These are phyloP conservation scores for Sclerotinia nivalis DNA, from an alignment of 2,329 filamentous ascomycete species.

Conservation along the genomic window DNA sequence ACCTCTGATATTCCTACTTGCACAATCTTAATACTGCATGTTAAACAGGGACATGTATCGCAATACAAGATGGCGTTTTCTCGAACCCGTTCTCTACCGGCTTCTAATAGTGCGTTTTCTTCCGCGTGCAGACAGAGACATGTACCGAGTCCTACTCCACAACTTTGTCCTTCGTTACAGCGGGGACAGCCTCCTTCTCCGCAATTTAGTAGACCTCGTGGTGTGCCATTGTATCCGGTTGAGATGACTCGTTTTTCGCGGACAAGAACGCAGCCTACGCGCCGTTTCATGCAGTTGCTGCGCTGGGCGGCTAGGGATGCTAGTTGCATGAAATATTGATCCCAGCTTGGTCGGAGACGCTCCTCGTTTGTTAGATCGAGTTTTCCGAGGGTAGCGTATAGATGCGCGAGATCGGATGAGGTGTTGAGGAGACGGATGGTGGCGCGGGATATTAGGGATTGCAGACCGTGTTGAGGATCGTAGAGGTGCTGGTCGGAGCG, in stretches of 20 bases:
- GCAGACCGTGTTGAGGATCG: slow-evolving; percentile 61
- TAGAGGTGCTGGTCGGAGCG: slow-evolving; percentile 76
- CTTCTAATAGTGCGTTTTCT: slow-evolving; percentile 94
- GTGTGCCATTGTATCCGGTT: slow-evolving; percentile 98
- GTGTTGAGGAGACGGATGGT: slow-evolving; percentile 86
- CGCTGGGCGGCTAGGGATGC: slow-evolving; percentile 86
- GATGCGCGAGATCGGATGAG: slow-evolving; percentile 66
- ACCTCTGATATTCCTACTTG: slow-evolving; percentile 96
- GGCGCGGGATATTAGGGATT: slow-evolving; percentile 77
- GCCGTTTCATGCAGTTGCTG: slow-evolving; percentile 97
- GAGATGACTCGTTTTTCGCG: slow-evolving; percentile 83
- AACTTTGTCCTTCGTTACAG: slow-evolving; percentile 74
- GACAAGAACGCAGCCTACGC: slow-evolving; percentile 92
- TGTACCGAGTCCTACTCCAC: slow-evolving; percentile 74
- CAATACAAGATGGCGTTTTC: slow-evolving; percentile 85
- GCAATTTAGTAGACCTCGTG: slow-evolving; percentile 84
- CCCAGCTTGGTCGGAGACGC: slow-evolving; percentile 87
- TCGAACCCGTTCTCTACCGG: slow-evolving; percentile 84
- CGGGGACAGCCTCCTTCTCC: slow-evolving; percentile 86
- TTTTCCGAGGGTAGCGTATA: slow-evolving; percentile 70
- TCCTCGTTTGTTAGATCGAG: slow-evolving; percentile 77
- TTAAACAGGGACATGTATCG: slow-evolving; percentile 94
- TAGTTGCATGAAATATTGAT: slow-evolving; percentile 98
- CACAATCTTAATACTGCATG: slow-evolving; percentile 97
- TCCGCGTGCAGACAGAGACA: slow-evolving; percentile 98